A percentile compares a stretch with the other conserved stretches of the same genome.
phyloP scores from a whole-genome alignment of 208 protist species.

The Trypanosoma lewisi region DNA sequence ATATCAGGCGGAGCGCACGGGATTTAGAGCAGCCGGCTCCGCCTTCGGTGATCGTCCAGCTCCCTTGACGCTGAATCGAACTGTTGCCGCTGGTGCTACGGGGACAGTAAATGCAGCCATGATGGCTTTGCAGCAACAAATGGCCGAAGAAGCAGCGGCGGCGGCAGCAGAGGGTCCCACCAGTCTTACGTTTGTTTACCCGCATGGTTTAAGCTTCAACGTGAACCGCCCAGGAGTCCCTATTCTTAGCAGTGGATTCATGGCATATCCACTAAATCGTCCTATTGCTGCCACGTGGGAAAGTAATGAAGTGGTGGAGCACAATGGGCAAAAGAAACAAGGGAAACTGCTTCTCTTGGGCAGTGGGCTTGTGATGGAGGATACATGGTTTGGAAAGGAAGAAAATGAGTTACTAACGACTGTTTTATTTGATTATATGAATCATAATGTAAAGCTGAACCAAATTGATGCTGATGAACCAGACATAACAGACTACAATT shows the following conservation, averaged over 20 bases:
- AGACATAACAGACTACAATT: constrained; percentile 94
- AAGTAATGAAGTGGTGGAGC: constrained; percentile 58
- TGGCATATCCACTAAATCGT: constrained; percentile 94
- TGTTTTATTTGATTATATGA: constrained; percentile 87
- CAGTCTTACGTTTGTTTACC: constrained; percentile 92
- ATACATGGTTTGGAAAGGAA: constrained; percentile 93
- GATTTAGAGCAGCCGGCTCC: constrained; percentile 3
- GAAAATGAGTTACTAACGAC: constrained; percentile 90
- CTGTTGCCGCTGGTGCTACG: constrained; percentile 26
- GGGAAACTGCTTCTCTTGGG: constrained; percentile 92
- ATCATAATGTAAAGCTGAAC: constrained; percentile 89
- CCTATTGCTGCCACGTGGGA: constrained; percentile 89
- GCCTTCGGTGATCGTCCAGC: constrained; percentile 13
- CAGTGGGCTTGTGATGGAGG: constrained; percentile 89
- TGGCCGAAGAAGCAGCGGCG: constrained; percentile 32
- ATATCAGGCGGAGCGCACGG: constrained; percentile 6
- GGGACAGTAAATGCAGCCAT: constrained; percentile 25
- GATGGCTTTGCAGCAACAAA: constrained; percentile 37
- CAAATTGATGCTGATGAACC: constrained; percentile 94
- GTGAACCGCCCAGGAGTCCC: constrained; percentile 93
- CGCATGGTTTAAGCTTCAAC: constrained; percentile 93
- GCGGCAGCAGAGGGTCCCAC: constrained; percentile 36
- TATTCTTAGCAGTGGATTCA: constrained; percentile 93
- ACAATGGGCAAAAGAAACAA: constrained; percentile 72
- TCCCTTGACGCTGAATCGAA: constrained; percentile 60